Base-by-base conservation (phyloP, 257 asterid species). In the Plectranthus barbatus region DNA sequence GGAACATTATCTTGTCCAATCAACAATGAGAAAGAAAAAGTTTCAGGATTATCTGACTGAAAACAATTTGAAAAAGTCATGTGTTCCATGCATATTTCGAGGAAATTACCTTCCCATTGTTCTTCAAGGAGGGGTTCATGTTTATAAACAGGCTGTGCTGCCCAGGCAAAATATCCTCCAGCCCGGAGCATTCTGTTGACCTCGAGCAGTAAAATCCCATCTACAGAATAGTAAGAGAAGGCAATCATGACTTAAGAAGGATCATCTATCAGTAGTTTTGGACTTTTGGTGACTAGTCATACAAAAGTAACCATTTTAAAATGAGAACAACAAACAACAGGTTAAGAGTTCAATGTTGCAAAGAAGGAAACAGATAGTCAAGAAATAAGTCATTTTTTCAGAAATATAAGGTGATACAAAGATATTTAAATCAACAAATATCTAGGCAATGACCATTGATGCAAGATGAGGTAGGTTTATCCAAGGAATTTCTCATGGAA, bases 141-240 rank as follows among this genome's bases (percentile, higher is more conserved):
- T 70, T 92, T 89, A 74, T 92, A 89, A 62, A 89, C 96, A 50
- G 99, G 97, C 74, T 92, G 99, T 36, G 97, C 96, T 7, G 97
- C 99, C 97, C 97, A 92, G 55, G 69, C 85, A 79, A 92, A 92
- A 79, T 92, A 92, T 64, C 97, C 99, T 48, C 96, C 97, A 17
- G 93, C 98, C 20, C 97, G 85, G 57, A 92, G 96, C 86, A 92
- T 71, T 83, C 99, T 84, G 60, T 89, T 86, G 76, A 86, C 92
- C 87, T 92, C 99, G 49, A 92, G 91, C 59, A 92, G 94, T 77
- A 84, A 79, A 79, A 92, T 83, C 24, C 99, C 97, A 85, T 89
- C 99, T 92, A 63, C 48, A 60, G 15, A 54, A 56, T 19, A 64
- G 64, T 52, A 31, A 67, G 45, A 47, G 71, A 48, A 71, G 40